Evolutionary conservation across 2,329 filamentous ascomycete species (phyloP), one percentile per base, ranked within the genome.

Genomic region (Epichloe amarillans): DNA sequence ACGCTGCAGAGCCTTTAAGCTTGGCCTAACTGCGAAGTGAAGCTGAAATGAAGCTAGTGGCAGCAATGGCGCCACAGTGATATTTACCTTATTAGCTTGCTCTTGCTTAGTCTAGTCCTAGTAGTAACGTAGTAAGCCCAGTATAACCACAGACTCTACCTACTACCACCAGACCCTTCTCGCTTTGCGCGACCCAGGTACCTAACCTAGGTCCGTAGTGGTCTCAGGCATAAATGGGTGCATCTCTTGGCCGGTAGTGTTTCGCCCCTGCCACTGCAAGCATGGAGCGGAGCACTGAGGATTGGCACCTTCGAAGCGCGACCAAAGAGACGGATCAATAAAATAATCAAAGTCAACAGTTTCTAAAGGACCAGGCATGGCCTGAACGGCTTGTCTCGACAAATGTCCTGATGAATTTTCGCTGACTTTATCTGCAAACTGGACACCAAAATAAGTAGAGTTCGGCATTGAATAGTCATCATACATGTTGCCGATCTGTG

Each of bases 321-420:
- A 46, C 23, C 48, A 51, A 33, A 52, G 47, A 4, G 44, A 50
- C 7, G 52, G 52, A 48, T 50, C 52, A 41, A 54, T 52, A 39
- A 44, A 53, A 36, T 26, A 5, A 14, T 51, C 52, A 26, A 49
- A 21, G 21, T 26, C 23, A 17, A 51, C 23, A n/a, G 12, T 7
- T 4, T 50, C 51, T 17, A 42, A 8, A n/a, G 37, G 23, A 23
- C 36, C 30, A 5, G 45, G 15, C 17, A 38, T 36, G 10, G 17
- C 12, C 19, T 42, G 35, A 39, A 12, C 33, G 2, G 17, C 4
- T 6, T 49, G 49, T 15, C 19, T 46, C 35, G 41, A 26, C 14
- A 51, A 3, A 5, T 46, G 44, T 30, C 3, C 36, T 12, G 46
- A 7, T 36, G 47, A 11, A 11, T 47, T 23, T 11, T 50, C 44